A percentile compares a stretch with the other conserved stretches of the same genome.
phyloP scores from a whole-genome alignment of 2,329 filamentous ascomycete species.

The Rugonectria rugulosa region DNA sequence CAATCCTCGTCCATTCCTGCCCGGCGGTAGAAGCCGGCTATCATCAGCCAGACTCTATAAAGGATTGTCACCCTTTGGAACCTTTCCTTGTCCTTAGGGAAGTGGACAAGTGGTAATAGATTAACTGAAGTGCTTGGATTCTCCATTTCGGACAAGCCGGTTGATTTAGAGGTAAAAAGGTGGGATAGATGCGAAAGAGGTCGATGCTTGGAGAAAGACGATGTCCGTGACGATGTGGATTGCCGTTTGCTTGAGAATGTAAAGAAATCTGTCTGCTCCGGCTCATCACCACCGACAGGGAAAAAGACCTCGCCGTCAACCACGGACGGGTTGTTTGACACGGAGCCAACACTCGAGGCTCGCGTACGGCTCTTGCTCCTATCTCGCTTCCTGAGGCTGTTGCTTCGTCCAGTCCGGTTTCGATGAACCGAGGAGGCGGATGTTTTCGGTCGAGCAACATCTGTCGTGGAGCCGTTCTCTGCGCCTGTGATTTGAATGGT shows the following conservation, averaged over 20 bases:
- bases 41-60: conserved; percentile 87
- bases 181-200: conserved; percentile 56
- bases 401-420: conserved; percentile 54
- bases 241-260: conserved; percentile 51
- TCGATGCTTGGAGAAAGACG: conserved; percentile 53
- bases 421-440: conserved; percentile 41
- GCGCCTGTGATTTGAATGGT: conserved; percentile 76
- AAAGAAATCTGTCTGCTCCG: conserved; percentile 54
- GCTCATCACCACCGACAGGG: conserved; percentile 50
- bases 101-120: conserved; percentile 60
- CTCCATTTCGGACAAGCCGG: conserved; percentile 50
- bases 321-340: conserved; percentile 49
- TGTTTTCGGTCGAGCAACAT: conserved; percentile 46
- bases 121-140: conserved; percentile 54
- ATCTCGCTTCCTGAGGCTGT: conserved; percentile 62
- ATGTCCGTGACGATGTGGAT: conserved; percentile 45
- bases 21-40: conserved; percentile 86
- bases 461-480: conserved; percentile 58
- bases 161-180: conserved; percentile 50
- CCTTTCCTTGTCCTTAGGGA: conserved; percentile 61
- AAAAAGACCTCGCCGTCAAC: conserved; percentile 61
- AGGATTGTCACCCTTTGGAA: conserved; percentile 63
- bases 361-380: conserved; percentile 58
- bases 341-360: conserved; percentile 51
- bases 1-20: conserved; percentile 83